phyloP scores from a whole-genome alignment of 2,329 filamentous ascomycete species.

The Grosmannia serpens region DNA sequence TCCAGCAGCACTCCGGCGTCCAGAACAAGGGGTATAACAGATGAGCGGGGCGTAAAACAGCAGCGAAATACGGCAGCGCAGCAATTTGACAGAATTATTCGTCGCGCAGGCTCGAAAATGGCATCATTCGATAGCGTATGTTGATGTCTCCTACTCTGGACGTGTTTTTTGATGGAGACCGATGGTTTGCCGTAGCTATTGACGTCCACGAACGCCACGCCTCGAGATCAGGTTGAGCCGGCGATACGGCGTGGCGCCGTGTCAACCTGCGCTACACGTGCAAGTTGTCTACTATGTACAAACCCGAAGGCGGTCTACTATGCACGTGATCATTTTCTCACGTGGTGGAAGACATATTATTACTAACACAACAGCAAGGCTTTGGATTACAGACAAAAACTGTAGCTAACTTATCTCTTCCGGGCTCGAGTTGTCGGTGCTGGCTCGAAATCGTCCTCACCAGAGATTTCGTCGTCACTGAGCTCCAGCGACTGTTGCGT shows the following conservation, averaged over 20 bases:
- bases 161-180: constrained; percentile 12
- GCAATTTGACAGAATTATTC: not conserved
- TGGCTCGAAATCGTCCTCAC: constrained; percentile 13
- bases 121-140: constrained; percentile 2
- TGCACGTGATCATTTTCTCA: not conserved
- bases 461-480: constrained; percentile 14
- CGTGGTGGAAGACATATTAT: not conserved
- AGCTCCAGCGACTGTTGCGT: constrained; percentile 4
- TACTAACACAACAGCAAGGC: not conserved
- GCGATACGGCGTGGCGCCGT: not conserved
- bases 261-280: not conserved
- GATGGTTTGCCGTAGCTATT: not conserved
- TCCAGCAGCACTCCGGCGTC: not conserved
- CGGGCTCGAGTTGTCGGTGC: constrained; percentile 4
- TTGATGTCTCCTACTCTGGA: constrained; percentile 10
- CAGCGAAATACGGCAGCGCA: not conserved
- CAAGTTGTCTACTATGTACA: not conserved
- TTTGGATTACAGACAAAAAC: not conserved
- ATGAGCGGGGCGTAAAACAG: not conserved
- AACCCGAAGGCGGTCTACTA: not conserved
- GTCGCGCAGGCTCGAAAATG: constrained; percentile 4
- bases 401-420: not conserved
- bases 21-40: not conserved
- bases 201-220: constrained; percentile 11
- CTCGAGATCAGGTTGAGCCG: not conserved